A percentile compares a stretch with the other conserved stretches of the same genome.
Conservation (phyloP, 345 rosid genomes). For the Camelina sativa region DNA sequence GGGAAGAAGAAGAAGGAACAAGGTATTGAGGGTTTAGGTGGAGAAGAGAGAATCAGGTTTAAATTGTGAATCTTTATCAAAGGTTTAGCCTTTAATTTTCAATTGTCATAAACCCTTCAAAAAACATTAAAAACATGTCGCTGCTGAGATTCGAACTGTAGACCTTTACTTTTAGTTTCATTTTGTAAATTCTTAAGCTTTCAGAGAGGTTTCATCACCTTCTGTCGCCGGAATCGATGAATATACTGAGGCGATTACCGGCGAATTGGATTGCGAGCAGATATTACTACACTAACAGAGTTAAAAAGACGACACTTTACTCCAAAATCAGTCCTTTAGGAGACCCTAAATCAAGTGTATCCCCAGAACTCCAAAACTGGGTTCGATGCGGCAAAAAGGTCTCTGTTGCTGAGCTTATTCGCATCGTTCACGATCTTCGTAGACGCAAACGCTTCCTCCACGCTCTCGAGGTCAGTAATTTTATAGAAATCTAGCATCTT, state of each 20-base stretch:
- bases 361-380: constrained; percentile 82
- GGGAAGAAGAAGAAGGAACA: neutral
- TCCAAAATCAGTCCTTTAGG: constrained; percentile 84
- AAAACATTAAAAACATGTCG: neutral
- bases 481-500: neutral
- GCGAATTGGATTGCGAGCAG: constrained; percentile 50
- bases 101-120: neutral
- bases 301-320: constrained; percentile 64
- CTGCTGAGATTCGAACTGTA: neutral
- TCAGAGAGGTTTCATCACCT: neutral
- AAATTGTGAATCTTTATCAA: neutral
- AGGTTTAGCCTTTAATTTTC: neutral
- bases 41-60: neutral
- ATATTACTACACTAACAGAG: constrained; percentile 64
- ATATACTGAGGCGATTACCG: constrained; percentile 30
- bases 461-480: constrained; percentile 69
- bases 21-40: neutral
- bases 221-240: constrained; percentile 34
- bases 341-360: constrained; percentile 55
- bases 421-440: constrained; percentile 82
- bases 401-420: constrained; percentile 80
- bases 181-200: neutral
- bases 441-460: constrained; percentile 77
- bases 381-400: constrained; percentile 60
- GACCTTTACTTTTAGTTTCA: neutral